phyloP scores from a whole-genome alignment of 768 basidiomycete genomes.

The Panaeolus cyanescens region DNA sequence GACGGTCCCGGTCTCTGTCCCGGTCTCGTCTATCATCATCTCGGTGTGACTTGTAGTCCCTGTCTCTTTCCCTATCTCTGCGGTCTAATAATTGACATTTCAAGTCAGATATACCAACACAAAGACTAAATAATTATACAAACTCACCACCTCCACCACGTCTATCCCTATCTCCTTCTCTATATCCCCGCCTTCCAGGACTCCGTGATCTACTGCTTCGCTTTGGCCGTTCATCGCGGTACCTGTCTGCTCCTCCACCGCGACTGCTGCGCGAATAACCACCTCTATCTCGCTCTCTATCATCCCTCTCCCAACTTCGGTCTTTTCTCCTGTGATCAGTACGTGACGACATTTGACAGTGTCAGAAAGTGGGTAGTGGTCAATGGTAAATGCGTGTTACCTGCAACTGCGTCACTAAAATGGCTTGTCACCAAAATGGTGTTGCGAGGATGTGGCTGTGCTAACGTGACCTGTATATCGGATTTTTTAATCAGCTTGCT shows the following conservation, averaged over 20 bases:
- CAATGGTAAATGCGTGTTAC: neutral
- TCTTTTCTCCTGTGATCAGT: constrained; percentile 57
- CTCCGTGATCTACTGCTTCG: constrained; percentile 54
- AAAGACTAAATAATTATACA: neutral
- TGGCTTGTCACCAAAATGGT: too few species aligned
- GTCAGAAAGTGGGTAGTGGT: neutral
- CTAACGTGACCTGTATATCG: too few species aligned
- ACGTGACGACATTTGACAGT: constrained; percentile 54
- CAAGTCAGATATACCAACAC: neutral
- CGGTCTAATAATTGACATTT: constrained; percentile 19
- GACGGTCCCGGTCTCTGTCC: constrained; percentile 33
- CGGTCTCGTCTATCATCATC: constrained; percentile 40
- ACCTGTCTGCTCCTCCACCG: constrained; percentile 35
- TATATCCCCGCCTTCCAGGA: constrained; percentile 34
- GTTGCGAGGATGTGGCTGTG: too few species aligned
- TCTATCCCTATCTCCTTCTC: constrained; percentile 22
- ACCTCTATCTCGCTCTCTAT: constrained; percentile 44
- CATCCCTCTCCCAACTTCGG: constrained; percentile 65
- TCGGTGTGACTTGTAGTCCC: constrained; percentile 40
- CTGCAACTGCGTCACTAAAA: too few species aligned
- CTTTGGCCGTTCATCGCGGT: constrained; percentile 44
- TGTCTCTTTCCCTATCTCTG: constrained; percentile 30
- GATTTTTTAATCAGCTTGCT: too few species aligned
- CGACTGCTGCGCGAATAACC: constrained; percentile 41
- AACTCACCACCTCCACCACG: constrained; percentile 33